Conservation (phyloP, 495 filamentous ascomycete species). For the Trichocladium antarcticum region DNA sequence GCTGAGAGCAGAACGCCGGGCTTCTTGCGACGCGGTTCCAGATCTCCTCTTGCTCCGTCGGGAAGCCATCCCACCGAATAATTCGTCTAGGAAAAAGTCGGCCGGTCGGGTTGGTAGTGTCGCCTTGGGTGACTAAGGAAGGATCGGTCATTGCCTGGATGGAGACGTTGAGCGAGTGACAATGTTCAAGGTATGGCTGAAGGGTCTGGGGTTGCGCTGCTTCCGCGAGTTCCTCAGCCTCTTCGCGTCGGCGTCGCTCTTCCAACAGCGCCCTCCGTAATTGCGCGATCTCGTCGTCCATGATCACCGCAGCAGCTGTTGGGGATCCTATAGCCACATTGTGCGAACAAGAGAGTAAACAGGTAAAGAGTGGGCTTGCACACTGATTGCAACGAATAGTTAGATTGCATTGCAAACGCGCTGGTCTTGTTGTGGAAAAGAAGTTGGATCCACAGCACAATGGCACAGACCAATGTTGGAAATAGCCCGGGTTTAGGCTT, state of each 20-base stretch:
- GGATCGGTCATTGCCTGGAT: slow-evolving; percentile 25
- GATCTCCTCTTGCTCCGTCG: slow-evolving; percentile 16
- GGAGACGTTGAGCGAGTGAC: slow-evolving; percentile 23
- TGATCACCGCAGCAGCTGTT: neutral
- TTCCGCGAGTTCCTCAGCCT: slow-evolving; percentile 15
- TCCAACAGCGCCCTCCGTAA: slow-evolving; percentile 1
- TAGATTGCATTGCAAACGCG: too few species aligned
- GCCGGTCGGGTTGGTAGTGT: slow-evolving; percentile 22
- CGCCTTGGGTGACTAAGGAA: slow-evolving; percentile 24
- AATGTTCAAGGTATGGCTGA: slow-evolving; percentile 23
- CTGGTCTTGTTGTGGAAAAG: too few species aligned
- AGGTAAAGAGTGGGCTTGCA: too few species aligned
- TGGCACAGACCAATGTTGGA: too few species aligned
- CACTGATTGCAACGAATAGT: too few species aligned
- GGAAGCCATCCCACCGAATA: slow-evolving; percentile 25
- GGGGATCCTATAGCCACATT: too few species aligned
- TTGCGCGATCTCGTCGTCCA: neutral
- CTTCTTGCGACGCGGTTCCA: slow-evolving; percentile 20
- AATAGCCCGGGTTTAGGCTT: too few species aligned
- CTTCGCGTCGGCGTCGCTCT: slow-evolving; percentile 22
- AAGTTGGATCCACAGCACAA: too few species aligned
- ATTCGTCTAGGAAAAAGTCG: slow-evolving; percentile 27
- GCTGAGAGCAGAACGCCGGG: slow-evolving; percentile 15
- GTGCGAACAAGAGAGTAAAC: too few species aligned
- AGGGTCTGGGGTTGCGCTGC: slow-evolving; percentile 22